phyloP scores from a whole-genome alignment of 2,329 filamentous ascomycete genomes.

The Epichloe typhina region DNA sequence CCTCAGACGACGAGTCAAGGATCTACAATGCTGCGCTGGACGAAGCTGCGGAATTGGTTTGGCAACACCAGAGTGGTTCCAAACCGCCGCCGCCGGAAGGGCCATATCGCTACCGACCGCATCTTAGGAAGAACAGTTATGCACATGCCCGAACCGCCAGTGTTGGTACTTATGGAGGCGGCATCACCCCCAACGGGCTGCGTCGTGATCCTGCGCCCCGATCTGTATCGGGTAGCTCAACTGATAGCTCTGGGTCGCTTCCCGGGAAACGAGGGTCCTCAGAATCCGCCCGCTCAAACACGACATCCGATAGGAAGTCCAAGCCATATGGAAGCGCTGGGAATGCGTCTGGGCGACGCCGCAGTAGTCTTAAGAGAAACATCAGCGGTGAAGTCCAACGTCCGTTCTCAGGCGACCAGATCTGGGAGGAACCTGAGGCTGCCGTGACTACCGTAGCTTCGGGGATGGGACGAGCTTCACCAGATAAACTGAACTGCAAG shows the following conservation, averaged over 20 bases:
- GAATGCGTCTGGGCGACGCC: constrained; percentile 33
- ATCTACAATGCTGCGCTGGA: constrained; percentile 59
- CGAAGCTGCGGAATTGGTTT: constrained; percentile 69
- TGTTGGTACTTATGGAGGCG: constrained; percentile 34
- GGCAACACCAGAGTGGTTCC: constrained; percentile 53
- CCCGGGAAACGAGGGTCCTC: constrained; percentile 17
- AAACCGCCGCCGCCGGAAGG: constrained; percentile 37
- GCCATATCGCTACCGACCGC: constrained; percentile 53
- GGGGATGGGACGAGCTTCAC: constrained; percentile 19
- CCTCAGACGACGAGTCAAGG: constrained; percentile 41
- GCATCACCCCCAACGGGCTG: constrained; percentile 26
- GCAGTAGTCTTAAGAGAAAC: constrained; percentile 55
- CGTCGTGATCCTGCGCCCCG: constrained; percentile 28
- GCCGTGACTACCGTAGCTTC: constrained; percentile 2
- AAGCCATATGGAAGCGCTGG: constrained; percentile 30
- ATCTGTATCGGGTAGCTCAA: constrained; percentile 40
- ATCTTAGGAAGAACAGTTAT: constrained; percentile 59
- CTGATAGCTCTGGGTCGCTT: constrained; percentile 30
- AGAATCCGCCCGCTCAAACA: constrained; percentile 11
- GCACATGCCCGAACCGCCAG: constrained; percentile 52
- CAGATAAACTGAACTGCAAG: constrained; percentile 20
- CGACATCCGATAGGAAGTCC: constrained; percentile 12
- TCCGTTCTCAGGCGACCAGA: constrained; percentile 63
- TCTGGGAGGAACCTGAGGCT: constrained; percentile 75
- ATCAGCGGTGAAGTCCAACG: constrained; percentile 54